Conservation (phyloP, 306 rosid species). For the Casuarina equisetifolia region DNA sequence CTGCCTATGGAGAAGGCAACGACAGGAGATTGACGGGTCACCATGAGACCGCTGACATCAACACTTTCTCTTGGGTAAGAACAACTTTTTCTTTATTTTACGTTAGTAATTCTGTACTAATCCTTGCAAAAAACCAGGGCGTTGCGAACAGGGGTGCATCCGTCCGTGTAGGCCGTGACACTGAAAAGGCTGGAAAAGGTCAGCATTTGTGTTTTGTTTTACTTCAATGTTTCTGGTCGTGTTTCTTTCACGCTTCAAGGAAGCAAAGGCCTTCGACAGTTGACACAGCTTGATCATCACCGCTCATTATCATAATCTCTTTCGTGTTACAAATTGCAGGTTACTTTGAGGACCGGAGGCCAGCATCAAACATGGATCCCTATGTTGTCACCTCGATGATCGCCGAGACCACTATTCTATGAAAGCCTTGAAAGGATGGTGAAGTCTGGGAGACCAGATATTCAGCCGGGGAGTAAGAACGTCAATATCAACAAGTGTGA, state of each 20-base stretch:
- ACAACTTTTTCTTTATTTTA: neutral
- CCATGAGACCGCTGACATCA: conserved; percentile 62
- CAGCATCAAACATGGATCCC: conserved; percentile 40
- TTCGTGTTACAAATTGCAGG: conserved; percentile 23
- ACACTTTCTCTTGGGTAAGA: conserved; percentile 53
- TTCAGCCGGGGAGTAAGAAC: too few relatives aligned
- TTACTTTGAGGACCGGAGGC: conserved; percentile 59
- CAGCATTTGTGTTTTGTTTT: neutral
- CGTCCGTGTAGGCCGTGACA: conserved; percentile 53
- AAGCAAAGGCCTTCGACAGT: neutral
- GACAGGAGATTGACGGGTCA: conserved; percentile 62
- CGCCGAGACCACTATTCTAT: conserved; percentile 52
- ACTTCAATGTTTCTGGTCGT: neutral
- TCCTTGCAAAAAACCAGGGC: conserved; percentile 34
- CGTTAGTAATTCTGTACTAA: neutral
- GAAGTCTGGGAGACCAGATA: neutral
- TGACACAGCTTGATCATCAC: neutral
- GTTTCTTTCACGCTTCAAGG: neutral
- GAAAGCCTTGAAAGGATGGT: conserved; percentile 27
- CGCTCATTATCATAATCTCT: neutral
- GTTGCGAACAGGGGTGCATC: conserved; percentile 66
- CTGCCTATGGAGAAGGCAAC: conserved; percentile 57
- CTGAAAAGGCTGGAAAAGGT: conserved; percentile 58
- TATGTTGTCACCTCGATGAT: conserved; percentile 47
- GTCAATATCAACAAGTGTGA: neutral